phyloP scores from a whole-genome alignment of 352 stramenopile genomes.

The Thraustochytrium striatum region DNA sequence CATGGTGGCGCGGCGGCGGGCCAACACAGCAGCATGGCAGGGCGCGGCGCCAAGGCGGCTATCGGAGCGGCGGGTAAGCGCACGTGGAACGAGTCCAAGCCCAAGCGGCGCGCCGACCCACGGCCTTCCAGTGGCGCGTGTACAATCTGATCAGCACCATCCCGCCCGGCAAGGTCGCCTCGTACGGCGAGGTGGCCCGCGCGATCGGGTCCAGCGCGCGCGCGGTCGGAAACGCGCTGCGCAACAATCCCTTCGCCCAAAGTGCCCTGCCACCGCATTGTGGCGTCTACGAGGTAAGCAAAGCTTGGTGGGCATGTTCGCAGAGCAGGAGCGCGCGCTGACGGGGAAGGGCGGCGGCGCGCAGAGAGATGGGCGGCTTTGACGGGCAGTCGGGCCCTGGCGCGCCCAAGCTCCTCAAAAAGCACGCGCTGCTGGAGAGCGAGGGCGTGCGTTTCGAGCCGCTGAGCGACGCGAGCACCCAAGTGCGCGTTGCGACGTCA shows the following conservation, averaged over 20 bases:
- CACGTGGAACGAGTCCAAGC: no score
- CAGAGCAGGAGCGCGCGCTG: not conserved
- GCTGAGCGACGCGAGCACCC: no score
- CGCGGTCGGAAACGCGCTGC: constrained; percentile 48
- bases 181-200: constrained; percentile 46
- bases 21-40: no score
- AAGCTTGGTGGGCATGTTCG: not conserved
- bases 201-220: constrained; percentile 35
- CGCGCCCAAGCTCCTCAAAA: constrained; percentile 39
- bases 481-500: no score
- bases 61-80: no score
- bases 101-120: constrained; percentile 26
- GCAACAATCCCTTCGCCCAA: constrained; percentile 50
- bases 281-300: constrained; percentile 5
- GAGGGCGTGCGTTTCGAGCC: constrained; percentile 39
- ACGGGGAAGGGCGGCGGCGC: no score
- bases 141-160: constrained; percentile 46
- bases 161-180: constrained; percentile 50
- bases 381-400: constrained; percentile 32
- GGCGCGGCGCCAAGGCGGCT: no score
- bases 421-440: constrained; percentile 21
- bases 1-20: no score
- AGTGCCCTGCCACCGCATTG: constrained; percentile 51
- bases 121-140: constrained; percentile 41
- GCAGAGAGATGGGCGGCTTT: constrained; percentile 9